phyloP scores from a whole-genome alignment of 2,329 filamentous ascomycete species.

The Chrysoporthe puriensis region DNA sequence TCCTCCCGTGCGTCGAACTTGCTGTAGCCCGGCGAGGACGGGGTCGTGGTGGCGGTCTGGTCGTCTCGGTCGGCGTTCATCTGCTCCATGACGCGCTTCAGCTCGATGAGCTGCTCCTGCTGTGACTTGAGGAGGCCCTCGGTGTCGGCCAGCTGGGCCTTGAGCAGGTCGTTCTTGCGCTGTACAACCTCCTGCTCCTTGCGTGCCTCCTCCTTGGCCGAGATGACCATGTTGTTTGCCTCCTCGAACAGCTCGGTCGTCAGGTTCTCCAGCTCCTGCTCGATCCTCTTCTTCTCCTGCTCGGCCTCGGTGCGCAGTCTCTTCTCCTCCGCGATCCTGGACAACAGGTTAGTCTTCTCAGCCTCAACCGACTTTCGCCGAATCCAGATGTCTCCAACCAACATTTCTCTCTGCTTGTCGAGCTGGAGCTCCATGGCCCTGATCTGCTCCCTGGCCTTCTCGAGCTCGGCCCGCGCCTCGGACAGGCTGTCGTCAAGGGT shows the following conservation, averaged over 20 bases:
- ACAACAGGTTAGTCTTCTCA: constrained; percentile 66
- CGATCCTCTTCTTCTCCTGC: constrained; percentile 84
- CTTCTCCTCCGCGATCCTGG: constrained; percentile 67
- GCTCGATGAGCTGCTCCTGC: constrained; percentile 87
- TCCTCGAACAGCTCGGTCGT: constrained; percentile 96
- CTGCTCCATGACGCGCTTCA: constrained; percentile 90
- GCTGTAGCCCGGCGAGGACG: constrained; percentile 78
- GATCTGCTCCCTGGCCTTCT: constrained; percentile 69
- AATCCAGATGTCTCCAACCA: constrained; percentile 76
- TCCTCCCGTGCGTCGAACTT: constrained; percentile 66
- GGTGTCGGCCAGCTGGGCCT: constrained; percentile 82
- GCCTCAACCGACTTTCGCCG: constrained; percentile 73
- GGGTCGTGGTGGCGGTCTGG: constrained; percentile 70
- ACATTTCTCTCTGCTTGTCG: constrained; percentile 70
- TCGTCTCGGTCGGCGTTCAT: constrained; percentile 78
- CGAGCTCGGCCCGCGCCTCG: constrained; percentile 80
- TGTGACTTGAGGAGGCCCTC: constrained; percentile 85
- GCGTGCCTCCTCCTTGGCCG: constrained; percentile 85
- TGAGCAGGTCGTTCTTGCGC: constrained; percentile 86
- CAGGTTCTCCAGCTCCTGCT: constrained; percentile 87
- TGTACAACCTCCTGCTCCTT: constrained; percentile 80
- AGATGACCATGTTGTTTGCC: constrained; percentile 97
- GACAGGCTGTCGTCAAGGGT: constrained; percentile 86
- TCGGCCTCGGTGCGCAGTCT: constrained; percentile 67
- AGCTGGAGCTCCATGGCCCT: constrained; percentile 67